phyloP scores from a whole-genome alignment of 257 asterid genomes.

The Thymus mandschuricus region DNA sequence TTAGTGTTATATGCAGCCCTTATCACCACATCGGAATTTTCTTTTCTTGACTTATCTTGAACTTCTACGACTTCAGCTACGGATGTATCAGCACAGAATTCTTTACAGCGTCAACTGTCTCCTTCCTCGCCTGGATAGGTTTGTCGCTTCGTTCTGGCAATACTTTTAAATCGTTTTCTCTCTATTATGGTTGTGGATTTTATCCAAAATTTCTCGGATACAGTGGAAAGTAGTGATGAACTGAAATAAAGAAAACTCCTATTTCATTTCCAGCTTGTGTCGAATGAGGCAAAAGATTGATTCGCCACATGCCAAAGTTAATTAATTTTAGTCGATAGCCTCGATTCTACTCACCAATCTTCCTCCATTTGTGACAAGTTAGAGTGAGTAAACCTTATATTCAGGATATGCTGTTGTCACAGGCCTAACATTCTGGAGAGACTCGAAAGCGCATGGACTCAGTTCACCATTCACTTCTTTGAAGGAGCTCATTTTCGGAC shows the following conservation, averaged over 20 bases:
- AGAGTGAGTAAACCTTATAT: background rate
- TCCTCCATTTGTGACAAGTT: background rate
- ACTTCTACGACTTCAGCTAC: constrained; percentile 51
- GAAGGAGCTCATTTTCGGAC: constrained; percentile 72
- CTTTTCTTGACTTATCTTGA: constrained; percentile 19
- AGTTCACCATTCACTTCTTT: constrained; percentile 68
- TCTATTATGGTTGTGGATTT: background rate
- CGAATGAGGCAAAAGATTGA: background rate
- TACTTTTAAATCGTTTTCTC: constrained; percentile 9
- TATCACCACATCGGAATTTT: background rate
- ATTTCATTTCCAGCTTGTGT: background rate
- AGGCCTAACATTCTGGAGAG: constrained; percentile 84
- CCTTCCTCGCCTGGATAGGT: constrained; percentile 80
- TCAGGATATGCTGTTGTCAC: constrained; percentile 28
- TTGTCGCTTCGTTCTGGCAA: constrained; percentile 9
- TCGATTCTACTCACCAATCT: background rate
- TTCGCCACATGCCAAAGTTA: background rate
- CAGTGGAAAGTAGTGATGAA: background rate
- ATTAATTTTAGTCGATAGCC: background rate
- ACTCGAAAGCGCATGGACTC: constrained; percentile 64
- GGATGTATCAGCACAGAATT: constrained; percentile 69
- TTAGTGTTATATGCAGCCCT: constrained; percentile 9
- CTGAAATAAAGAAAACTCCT: background rate
- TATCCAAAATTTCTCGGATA: background rate
- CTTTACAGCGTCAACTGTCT: constrained; percentile 69